phyloP scores from a whole-genome alignment of 768 basidiomycete genomes.

The Amanita pallidorosea region DNA sequence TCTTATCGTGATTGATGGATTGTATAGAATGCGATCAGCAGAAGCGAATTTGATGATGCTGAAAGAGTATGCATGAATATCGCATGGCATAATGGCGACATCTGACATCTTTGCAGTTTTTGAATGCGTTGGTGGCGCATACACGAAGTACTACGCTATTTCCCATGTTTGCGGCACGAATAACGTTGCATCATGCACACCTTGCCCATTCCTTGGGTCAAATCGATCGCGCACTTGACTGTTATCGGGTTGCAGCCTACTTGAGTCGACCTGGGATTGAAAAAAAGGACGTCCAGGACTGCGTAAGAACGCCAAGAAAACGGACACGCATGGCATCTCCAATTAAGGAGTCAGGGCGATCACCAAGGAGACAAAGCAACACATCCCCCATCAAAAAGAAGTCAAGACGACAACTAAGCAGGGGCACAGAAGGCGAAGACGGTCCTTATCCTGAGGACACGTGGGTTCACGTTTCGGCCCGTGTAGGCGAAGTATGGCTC shows the following conservation, averaged over 20 bases:
- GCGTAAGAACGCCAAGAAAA: neutral
- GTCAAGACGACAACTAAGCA: neutral
- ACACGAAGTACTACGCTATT: constrained; percentile 21
- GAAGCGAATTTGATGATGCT: constrained; percentile 58
- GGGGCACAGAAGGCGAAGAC: constrained; percentile 2
- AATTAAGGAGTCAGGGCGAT: neutral
- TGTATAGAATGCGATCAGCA: constrained; percentile 48
- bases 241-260: constrained; percentile 52
- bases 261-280: constrained; percentile 19
- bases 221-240: constrained; percentile 39
- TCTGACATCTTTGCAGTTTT: neutral
- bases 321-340: neutral
- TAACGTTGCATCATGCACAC: constrained; percentile 62
- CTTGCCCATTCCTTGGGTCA: constrained; percentile 59
- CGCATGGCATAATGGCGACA: neutral
- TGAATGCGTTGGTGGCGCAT: constrained; percentile 4
- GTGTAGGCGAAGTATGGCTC: constrained; percentile 24
- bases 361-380: neutral
- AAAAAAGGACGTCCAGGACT: neutral
- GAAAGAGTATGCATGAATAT: constrained; percentile 32
- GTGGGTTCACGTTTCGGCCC: constrained; percentile 22
- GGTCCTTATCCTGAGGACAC: constrained; percentile 20
- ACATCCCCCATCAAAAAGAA: neutral
- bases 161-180: constrained; percentile 42
- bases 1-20: neutral